phyloP scores from a whole-genome alignment of 805 yeast species.

The Saccharomyces jurei region DNA sequence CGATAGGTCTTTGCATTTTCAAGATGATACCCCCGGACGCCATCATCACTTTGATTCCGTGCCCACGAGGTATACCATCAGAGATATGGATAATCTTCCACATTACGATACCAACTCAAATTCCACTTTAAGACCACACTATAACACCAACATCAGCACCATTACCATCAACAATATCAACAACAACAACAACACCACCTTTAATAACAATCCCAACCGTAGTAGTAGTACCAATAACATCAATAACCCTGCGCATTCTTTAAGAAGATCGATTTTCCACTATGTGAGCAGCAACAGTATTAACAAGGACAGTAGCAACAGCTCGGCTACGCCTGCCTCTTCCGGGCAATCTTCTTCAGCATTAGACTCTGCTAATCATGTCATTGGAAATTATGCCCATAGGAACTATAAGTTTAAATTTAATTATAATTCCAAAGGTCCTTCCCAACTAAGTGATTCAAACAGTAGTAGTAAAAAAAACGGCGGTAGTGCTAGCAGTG shows the following conservation, averaged over 20 bases:
- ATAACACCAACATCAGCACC: background rate
- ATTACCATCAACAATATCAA: background rate
- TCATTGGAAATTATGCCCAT: conserved; percentile 22
- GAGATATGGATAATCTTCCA: background rate
- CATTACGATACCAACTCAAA: background rate
- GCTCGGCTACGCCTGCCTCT: background rate
- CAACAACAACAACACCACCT: conserved; percentile 3
- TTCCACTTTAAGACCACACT: background rate
- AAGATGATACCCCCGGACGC: background rate
- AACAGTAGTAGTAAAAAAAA: background rate
- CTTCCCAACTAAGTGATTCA: background rate
- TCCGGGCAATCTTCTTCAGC: background rate
- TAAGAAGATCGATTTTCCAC: conserved; percentile 23
- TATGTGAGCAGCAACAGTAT: conserved; percentile 11
- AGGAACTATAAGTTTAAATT: conserved; percentile 29
- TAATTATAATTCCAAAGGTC: conserved; percentile 16
- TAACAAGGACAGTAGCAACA: background rate
- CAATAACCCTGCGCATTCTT: conserved; percentile 11
- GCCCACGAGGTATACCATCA: background rate
- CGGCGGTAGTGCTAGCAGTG: background rate
- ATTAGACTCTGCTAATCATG: conserved; percentile 10
- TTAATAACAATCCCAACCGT: conserved; percentile 1
- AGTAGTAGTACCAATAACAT: conserved; percentile 5
- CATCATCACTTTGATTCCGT: background rate
- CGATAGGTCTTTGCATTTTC: conserved; percentile 2